Conservation (phyloP, 768 basidiomycete genomes). For the Phanerochaete carnosa region DNA sequence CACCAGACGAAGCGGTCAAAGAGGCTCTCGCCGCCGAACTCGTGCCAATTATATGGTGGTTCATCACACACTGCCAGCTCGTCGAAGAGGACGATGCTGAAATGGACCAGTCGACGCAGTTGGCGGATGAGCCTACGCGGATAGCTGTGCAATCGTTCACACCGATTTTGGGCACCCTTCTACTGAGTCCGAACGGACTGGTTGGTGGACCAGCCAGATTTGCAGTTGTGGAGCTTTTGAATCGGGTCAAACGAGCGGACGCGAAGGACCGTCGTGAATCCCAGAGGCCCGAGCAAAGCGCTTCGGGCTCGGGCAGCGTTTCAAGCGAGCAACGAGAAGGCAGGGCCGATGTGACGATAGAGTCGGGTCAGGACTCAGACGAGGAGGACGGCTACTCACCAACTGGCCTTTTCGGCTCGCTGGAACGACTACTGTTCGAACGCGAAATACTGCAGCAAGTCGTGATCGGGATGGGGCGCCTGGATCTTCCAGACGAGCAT, state of each 20-base stretch:
- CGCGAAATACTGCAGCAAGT: constrained; percentile 82
- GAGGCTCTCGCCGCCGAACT: constrained; percentile 83
- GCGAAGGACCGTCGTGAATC: constrained; percentile 23
- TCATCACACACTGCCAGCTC: constrained; percentile 50
- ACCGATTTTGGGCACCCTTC: constrained; percentile 82
- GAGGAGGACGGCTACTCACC: constrained; percentile 31
- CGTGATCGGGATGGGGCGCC: constrained; percentile 83
- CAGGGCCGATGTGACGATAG: neutral
- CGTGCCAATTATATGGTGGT: constrained; percentile 89
- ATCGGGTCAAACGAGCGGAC: constrained; percentile 64
- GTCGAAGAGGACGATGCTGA: constrained; percentile 21
- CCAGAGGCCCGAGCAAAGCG: neutral
- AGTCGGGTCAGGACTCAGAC: constrained; percentile 6
- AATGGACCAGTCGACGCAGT: neutral
- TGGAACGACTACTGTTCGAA: constrained; percentile 66
- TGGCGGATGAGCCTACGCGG: constrained; percentile 26
- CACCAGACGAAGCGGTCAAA: constrained; percentile 78
- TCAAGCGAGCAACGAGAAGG: neutral
- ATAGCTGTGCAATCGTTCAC: constrained; percentile 88
- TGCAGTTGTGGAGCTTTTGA: constrained; percentile 76
- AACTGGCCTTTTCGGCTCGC: constrained; percentile 46
- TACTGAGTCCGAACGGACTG: constrained; percentile 74
- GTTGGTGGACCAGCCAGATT: constrained; percentile 73
- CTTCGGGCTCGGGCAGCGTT: neutral
- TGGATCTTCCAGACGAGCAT: constrained; percentile 37